Evolutionary conservation across 2,329 filamentous ascomycete species (phyloP).

Genomic region (Botrytis pseudocinerea): DNA sequence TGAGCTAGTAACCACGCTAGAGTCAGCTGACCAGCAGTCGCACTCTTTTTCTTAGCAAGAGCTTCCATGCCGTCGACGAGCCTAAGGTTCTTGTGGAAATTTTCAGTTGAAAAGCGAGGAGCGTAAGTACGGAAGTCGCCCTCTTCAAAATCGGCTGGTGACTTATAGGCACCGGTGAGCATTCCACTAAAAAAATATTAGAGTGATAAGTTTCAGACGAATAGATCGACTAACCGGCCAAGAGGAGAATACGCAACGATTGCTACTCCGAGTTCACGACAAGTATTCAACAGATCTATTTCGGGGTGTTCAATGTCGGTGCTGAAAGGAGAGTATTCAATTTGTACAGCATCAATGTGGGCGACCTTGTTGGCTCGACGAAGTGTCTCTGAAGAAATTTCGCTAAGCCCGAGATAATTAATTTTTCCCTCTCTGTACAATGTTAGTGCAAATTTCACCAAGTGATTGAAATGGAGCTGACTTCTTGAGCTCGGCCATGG

Average conservation of each 20-base stretch:
- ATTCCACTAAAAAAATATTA: conserved; percentile 46
- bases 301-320: conserved; percentile 58
- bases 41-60: conserved; percentile 51
- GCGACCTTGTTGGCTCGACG: conserved; percentile 53
- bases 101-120: conserved; percentile 51
- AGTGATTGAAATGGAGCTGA: conserved; percentile 17
- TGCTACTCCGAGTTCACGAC: conserved; percentile 58
- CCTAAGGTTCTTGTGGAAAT: conserved; percentile 52
- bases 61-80: conserved; percentile 47
- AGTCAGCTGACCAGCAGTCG: conserved; percentile 52
- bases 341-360: conserved; percentile 53
- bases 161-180: conserved; percentile 52
- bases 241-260: conserved; percentile 58
- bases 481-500: conserved; percentile 45
- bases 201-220: not conserved
- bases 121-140: conserved; percentile 49
- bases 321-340: conserved; percentile 55
- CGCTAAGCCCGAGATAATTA: conserved; percentile 56
- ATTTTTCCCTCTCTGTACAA: conserved; percentile 54
- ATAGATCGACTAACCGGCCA: conserved; percentile 47
- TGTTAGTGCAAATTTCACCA: not conserved
- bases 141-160: conserved; percentile 49
- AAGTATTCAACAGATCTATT: conserved; percentile 53
- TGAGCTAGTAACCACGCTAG: conserved; percentile 46
- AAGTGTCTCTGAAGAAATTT: conserved; percentile 51